Conservation (phyloP, 306 rosid species). For the Vigna radiata region DNA sequence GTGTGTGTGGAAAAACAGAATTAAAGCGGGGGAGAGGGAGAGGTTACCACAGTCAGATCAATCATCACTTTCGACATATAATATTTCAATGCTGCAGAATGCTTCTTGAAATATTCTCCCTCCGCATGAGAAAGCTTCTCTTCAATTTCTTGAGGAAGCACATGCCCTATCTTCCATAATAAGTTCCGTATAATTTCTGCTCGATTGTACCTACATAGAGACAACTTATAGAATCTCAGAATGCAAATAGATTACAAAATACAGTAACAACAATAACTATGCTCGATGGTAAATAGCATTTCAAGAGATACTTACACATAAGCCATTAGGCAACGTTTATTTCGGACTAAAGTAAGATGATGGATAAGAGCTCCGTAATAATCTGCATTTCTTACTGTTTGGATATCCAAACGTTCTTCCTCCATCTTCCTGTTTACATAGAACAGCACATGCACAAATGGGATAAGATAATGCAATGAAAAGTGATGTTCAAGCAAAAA, state of each 20-base stretch:
- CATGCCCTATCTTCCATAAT: conserved; percentile 82
- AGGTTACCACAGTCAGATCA: conserved; percentile 85
- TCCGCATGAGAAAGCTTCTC: conserved; percentile 78
- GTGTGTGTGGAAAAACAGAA: background rate
- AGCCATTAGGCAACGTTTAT: conserved; percentile 89
- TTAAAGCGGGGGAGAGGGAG: conserved; percentile 1
- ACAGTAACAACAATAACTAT: conserved; percentile 8
- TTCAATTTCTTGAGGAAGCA: conserved; percentile 75
- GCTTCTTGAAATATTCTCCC: conserved; percentile 79
- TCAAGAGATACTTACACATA: conserved; percentile 59
- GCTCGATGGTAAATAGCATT: conserved; percentile 15
- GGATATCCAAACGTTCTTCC: conserved; percentile 83
- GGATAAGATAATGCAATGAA: background rate
- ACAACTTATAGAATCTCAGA: conserved; percentile 15
- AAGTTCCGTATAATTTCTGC: conserved; percentile 68
- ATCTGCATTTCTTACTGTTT: conserved; percentile 81
- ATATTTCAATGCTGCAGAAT: conserved; percentile 67
- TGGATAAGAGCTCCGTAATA: conserved; percentile 90
- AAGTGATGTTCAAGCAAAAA: conserved; percentile 11
- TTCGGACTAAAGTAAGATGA: conserved; percentile 87
- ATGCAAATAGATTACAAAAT: conserved; percentile 27
- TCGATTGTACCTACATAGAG: conserved; percentile 66
- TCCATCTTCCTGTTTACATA: conserved; percentile 72
- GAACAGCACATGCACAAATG: conserved; percentile 15
- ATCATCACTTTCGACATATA: conserved; percentile 70